These are phyloP conservation scores for Alternaria incomplexa DNA, from an alignment of 2,329 filamentous ascomycete genomes.

Conservation along the genomic window DNA sequence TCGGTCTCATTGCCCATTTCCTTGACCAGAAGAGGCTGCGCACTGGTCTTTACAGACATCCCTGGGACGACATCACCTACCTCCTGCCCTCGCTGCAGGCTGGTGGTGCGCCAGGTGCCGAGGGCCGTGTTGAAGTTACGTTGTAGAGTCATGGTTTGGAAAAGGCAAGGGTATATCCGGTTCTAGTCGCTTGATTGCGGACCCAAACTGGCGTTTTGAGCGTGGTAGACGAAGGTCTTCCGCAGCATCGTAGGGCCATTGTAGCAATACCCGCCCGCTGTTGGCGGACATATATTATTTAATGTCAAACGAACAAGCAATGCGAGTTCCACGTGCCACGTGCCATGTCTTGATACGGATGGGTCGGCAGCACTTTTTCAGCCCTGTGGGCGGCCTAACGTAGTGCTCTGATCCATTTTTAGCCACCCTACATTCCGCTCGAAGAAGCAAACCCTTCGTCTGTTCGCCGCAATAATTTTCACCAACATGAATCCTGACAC, in stretches of 20 bases:
- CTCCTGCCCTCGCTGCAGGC: slow-evolving; percentile 47
- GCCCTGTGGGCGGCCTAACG: neutral
- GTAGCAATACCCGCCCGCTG: slow-evolving; percentile 42
- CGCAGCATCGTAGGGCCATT: slow-evolving; percentile 28
- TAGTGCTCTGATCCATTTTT: neutral
- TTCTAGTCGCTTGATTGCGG: slow-evolving; percentile 30
- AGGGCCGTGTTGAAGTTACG: slow-evolving; percentile 51
- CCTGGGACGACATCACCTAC: slow-evolving; percentile 70
- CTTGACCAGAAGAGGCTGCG: slow-evolving; percentile 99
- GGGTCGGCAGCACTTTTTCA: neutral
- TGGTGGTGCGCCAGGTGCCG: slow-evolving; percentile 46
- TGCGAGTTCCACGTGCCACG: neutral
- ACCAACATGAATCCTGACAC: neutral
- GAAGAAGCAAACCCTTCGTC: neutral
- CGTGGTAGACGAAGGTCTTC: slow-evolving; percentile 37
- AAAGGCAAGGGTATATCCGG: slow-evolving; percentile 36
- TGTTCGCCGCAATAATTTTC: neutral
- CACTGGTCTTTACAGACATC: slow-evolving; percentile 96
- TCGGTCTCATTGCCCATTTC: slow-evolving; percentile 99
- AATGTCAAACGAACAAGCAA: slow-evolving; percentile 34
- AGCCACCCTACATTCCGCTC: neutral
- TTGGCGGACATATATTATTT: slow-evolving; percentile 41
- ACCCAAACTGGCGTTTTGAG: slow-evolving; percentile 39
- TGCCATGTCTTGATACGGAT: neutral
- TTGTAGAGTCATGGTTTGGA: slow-evolving; percentile 41